phyloP scores from a whole-genome alignment of 176 grass and related monocot species.

The Chrysopogon serrulatus region DNA sequence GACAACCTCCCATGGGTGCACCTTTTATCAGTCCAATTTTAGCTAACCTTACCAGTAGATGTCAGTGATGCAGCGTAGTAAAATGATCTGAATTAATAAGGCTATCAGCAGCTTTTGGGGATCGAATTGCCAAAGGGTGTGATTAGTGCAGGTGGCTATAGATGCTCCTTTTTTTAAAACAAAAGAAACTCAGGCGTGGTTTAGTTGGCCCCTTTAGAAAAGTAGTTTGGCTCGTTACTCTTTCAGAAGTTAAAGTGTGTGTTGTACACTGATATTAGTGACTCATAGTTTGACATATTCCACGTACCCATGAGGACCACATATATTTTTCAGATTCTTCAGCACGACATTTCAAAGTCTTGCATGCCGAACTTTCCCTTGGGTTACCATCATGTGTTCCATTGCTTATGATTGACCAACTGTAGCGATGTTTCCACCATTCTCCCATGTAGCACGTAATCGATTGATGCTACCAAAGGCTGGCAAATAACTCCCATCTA shows the following conservation, averaged over 20 bases:
- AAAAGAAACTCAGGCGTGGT: background rate
- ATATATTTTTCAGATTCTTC: background rate
- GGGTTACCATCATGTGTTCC: background rate
- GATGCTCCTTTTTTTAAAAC: background rate
- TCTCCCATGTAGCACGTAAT: background rate
- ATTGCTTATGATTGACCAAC: background rate
- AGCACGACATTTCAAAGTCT: background rate
- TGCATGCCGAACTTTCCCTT: background rate
- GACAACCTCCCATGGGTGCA: background rate
- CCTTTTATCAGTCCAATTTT: background rate
- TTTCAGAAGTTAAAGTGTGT: slow-evolving; percentile 7
- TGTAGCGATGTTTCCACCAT: background rate
- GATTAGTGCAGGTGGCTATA: slow-evolving; percentile 3
- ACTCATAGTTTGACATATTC: slow-evolving; percentile 10
- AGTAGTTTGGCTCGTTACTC: background rate
- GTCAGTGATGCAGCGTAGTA: background rate
- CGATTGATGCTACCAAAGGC: background rate
- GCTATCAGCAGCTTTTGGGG: background rate
- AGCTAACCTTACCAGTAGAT: background rate
- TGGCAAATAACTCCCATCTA: background rate
- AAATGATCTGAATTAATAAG: background rate
- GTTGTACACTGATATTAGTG: background rate
- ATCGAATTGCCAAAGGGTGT: background rate
- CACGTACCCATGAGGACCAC: background rate
- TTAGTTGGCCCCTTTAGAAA: slow-evolving; percentile 23